Conservation (phyloP, 2,329 filamentous ascomycete genomes). For the Tricladium varicosporioides region DNA sequence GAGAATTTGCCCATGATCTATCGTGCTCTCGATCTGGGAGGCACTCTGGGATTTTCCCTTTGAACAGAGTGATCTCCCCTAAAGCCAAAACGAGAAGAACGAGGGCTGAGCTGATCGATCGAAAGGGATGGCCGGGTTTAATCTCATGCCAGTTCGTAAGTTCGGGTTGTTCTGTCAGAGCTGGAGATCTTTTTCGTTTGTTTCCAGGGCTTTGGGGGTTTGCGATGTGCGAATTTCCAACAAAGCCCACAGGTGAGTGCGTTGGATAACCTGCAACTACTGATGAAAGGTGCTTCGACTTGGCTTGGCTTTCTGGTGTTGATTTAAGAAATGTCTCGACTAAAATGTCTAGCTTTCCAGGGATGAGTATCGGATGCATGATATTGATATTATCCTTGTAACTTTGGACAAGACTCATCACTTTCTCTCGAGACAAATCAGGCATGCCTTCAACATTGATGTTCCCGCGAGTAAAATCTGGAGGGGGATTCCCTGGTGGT, state of each 20-base stretch:
- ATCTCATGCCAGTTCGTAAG: conserved; percentile 26
- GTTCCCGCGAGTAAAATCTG: conserved; percentile 24
- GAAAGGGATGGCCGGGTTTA: conserved; percentile 52
- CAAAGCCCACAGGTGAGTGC: conserved; percentile 15
- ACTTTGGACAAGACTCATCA: conserved; percentile 53
- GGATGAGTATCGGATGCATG: conserved; percentile 63
- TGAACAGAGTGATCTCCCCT: conserved; percentile 72
- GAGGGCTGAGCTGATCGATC: conserved; percentile 76
- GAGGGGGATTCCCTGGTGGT: conserved; percentile 22
- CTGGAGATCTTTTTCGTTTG: conserved; percentile 33
- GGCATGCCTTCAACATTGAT: conserved; percentile 46
- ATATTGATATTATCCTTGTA: conserved; percentile 62
- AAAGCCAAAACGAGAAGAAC: conserved; percentile 81
- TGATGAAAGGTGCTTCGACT: conserved; percentile 24
- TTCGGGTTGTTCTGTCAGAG: conserved; percentile 24
- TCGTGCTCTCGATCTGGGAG: conserved; percentile 40
- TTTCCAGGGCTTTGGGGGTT: conserved; percentile 33
- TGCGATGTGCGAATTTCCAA: conserved; percentile 9
- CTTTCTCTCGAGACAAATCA: conserved; percentile 50
- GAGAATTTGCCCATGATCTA: conserved; percentile 22
- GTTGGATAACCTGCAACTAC: conserved; percentile 16
- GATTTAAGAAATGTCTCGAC: conserved; percentile 32
- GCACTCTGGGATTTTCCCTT: conserved; percentile 55
- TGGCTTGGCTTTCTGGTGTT: conserved; percentile 28
- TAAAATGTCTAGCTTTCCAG: conserved; percentile 46